Evolutionary conservation across 345 rosid species (phyloP), one percentile per base, ranked within the genome.

Genomic region (Adansonia digitata): DNA sequence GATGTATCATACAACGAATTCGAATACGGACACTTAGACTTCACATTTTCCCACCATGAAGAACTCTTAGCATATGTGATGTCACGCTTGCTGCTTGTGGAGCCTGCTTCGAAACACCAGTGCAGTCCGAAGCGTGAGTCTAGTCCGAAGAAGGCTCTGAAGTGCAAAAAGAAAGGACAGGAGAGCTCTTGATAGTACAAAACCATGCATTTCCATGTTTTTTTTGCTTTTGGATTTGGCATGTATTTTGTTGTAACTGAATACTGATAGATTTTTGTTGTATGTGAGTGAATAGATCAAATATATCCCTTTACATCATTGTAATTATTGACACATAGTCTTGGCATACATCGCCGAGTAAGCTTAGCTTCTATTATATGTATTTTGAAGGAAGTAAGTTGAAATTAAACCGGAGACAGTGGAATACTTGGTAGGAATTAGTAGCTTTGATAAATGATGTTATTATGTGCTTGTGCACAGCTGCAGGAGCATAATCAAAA

Each of bases 11-110:
- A 83, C 72, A 84, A 57, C 0, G 98, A 91, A 80, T 89, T 85
- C 22, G 98, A 95, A 81, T 95, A 91, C 70, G 99, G 92, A 20
- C 99, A 93, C 83, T 82, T 93, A 80, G 99, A 95, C 84, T 95
- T 95, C 87, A 95, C 93, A 17, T 93, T 93, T 76, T 87, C 98
- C 29, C 96, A 95, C 82, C 93, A 84, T 0, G 97, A 95, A 81
- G 99, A 95, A 75, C 84, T 95, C 77, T 61, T 95, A 60, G 82
- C 89, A 7, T 93, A 88, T 13, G 97, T 95, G 65, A 83, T 90
- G 97, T 91, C 99, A 0, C 86, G 91, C 29, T 69, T 95, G 87
- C 77, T 88, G 80, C 89, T 86, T 0, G 92, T 89, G 42, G 84
- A 81, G 46, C 90, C 86, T 13, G 13, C 77, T 6, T 80, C 75